Percentiles rank a stretch among this genome's conserved stretches.
Conservation (phyloP, 176 grass and related monocot genomes). For the Triticum urartu region DNA sequence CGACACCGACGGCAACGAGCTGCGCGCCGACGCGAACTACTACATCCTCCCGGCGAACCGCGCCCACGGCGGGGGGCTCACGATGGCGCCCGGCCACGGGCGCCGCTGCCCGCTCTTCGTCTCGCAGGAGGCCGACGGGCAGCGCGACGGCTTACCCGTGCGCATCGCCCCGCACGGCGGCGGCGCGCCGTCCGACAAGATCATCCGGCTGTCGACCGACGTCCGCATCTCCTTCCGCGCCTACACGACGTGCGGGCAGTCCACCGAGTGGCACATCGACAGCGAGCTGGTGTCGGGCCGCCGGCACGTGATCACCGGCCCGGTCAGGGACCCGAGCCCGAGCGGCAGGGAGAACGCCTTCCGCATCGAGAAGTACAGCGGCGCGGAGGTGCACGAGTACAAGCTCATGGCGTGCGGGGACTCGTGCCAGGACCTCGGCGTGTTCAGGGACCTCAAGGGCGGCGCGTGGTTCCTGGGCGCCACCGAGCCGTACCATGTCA, state of each 20-base stretch:
- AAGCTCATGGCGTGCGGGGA: conserved; percentile 45
- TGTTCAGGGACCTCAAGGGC: not conserved
- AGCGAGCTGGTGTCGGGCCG: not conserved
- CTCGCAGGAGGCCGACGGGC: conserved; percentile 37
- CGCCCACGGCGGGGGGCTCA: conserved; percentile 46
- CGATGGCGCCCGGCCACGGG: not conserved
- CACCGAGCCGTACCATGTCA: not conserved
- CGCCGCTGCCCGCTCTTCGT: conserved; percentile 52
- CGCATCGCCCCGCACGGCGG: conserved; percentile 8
- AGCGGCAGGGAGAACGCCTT: conserved; percentile 47
- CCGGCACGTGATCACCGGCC: conserved; percentile 40
- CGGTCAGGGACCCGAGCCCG: not conserved
- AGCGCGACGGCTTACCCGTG: conserved; percentile 30
- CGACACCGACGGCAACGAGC: conserved; percentile 40
- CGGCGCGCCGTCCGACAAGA: not conserved
- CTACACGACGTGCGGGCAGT: conserved; percentile 42
- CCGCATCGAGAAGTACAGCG: conserved; percentile 43
- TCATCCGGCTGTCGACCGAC: conserved; percentile 39
- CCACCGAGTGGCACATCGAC: conserved; percentile 52
- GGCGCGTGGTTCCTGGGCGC: conserved; percentile 32
- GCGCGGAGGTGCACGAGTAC: conserved; percentile 21
- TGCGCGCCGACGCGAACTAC: conserved; percentile 36
- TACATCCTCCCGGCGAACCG: conserved; percentile 38
- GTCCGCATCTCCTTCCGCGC: conserved; percentile 42
- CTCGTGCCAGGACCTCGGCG: conserved; percentile 35